Percentiles rank a stretch among this genome's conserved stretches.
Evolutionary conservation across 1,139 yeast genomes (phyloP).

Genomic region (Suhomyces taliae): DNA sequence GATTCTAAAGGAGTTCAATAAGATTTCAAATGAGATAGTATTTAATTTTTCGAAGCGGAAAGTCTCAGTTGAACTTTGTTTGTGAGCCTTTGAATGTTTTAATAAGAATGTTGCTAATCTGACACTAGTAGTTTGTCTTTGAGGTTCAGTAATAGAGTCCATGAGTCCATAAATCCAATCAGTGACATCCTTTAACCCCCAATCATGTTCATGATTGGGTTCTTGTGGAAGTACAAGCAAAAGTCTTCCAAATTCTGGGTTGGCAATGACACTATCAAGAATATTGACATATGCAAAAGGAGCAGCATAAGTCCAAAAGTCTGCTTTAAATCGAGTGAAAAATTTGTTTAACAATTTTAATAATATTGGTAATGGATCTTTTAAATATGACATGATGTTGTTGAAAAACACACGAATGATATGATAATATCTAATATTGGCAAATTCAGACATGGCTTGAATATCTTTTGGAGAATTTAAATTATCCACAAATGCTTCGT

Average conservation of each 20-base stretch:
- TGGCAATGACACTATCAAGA: constrained; percentile 50
- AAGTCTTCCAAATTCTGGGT: constrained; percentile 35
- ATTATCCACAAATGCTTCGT: constrained; percentile 36
- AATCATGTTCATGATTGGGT: constrained; percentile 2
- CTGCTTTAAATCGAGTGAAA: constrained; percentile 35
- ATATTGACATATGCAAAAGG: constrained; percentile 55
- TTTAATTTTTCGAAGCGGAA: constrained; percentile 5
- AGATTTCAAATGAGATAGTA: constrained; percentile 14
- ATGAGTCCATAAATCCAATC: constrained; percentile 44
- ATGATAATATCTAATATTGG: constrained; percentile 43
- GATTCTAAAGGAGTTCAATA: constrained; percentile 17
- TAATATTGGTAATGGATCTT: constrained; percentile 55
- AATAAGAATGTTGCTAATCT: constrained; percentile 40
- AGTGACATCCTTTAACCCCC: constrained; percentile 31
- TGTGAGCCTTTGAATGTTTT: constrained; percentile 16
- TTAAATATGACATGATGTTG: constrained; percentile 50
- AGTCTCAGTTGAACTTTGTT: background rate
- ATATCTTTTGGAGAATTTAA: constrained; percentile 48
- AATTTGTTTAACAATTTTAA: constrained; percentile 48
- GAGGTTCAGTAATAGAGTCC: constrained; percentile 37
- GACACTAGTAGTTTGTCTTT: constrained; percentile 41
- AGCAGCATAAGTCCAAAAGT: constrained; percentile 52
- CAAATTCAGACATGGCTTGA: constrained; percentile 38
- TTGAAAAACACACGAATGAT: constrained; percentile 48
- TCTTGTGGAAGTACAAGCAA: constrained; percentile 14